Evolutionary conservation across 352 stramenopile species (phyloP).

Genomic region (Nothophytophthora sp.): DNA sequence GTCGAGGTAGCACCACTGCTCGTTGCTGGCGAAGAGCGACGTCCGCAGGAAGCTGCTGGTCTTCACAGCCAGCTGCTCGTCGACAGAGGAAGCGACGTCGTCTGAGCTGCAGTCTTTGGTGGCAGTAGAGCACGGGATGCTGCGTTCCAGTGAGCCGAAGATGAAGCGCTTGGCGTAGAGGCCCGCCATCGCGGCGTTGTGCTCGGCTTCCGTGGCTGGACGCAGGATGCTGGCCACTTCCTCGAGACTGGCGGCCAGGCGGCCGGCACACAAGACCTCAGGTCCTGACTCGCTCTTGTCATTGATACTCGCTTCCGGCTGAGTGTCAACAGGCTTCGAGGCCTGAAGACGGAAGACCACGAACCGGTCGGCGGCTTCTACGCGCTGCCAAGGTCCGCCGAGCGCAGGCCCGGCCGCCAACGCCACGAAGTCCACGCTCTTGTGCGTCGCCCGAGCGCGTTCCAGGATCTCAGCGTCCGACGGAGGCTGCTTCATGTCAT

Average conservation of each 20-base stretch:
- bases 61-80: conserved; percentile 18
- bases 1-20: conserved; percentile 37
- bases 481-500: not conserved
- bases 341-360: conserved; percentile 10
- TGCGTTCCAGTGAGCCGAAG: conserved; percentile 21
- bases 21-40: conserved; percentile 16
- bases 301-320: not conserved
- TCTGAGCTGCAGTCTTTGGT: not conserved
- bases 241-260: conserved; percentile 20
- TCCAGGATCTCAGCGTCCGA: conserved; percentile 10
- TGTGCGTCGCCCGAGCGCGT: conserved; percentile 8
- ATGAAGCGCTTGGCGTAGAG: conserved; percentile 27
- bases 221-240: conserved; percentile 19
- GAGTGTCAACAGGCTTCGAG: not conserved
- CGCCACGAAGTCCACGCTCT: conserved; percentile 5
- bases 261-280: conserved; percentile 25
- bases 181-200: conserved; percentile 27
- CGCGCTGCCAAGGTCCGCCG: conserved; percentile 16
- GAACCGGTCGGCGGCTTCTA: conserved; percentile 12
- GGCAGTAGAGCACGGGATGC: not conserved
- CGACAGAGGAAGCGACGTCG: not conserved
- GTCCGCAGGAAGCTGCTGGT: conserved; percentile 28
- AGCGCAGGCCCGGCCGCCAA: conserved; percentile 9
- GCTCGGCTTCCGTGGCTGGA: conserved; percentile 14
- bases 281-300: not conserved